Percentiles rank a stretch among this genome's conserved stretches.
Evolutionary conservation across 495 filamentous ascomycete species (phyloP).

Genomic region (Cairneyella variabilis): DNA sequence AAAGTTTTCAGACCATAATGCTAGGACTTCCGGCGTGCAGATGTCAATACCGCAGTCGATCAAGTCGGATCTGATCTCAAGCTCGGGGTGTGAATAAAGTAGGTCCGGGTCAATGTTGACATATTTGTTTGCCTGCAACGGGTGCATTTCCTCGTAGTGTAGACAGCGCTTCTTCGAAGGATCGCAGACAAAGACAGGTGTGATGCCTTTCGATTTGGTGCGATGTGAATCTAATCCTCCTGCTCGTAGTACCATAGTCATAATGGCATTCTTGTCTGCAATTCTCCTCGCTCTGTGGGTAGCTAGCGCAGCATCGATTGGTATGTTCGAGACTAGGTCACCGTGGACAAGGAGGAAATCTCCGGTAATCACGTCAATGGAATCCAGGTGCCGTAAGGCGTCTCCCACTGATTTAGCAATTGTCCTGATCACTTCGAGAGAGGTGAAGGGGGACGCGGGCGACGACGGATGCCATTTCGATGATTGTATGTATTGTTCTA

Average conservation of each 20-base stretch:
- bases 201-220: constrained; percentile 67
- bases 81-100: constrained; percentile 55
- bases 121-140: constrained; percentile 44
- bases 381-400: constrained; percentile 91
- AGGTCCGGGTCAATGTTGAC: constrained; percentile 72
- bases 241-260: constrained; percentile 91
- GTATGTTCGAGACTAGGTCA: constrained; percentile 88
- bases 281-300: constrained; percentile 77
- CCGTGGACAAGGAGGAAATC: constrained; percentile 94
- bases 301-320: constrained; percentile 72
- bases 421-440: constrained; percentile 78
- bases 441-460: constrained; percentile 75
- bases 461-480: constrained; percentile 31
- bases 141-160: constrained; percentile 80
- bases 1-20: constrained; percentile 95
- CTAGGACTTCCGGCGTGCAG: constrained; percentile 91
- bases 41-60: constrained; percentile 97
- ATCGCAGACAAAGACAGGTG: constrained; percentile 84
- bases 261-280: constrained; percentile 90
- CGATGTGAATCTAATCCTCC: constrained; percentile 65
- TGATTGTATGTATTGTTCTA: constrained; percentile 74
- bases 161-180: constrained; percentile 75
- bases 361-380: constrained; percentile 75
- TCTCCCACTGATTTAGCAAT: constrained; percentile 83
- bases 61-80: constrained; percentile 81